phyloP scores from a whole-genome alignment of 257 asterid genomes.

The Fraxinus quadrangulata region DNA sequence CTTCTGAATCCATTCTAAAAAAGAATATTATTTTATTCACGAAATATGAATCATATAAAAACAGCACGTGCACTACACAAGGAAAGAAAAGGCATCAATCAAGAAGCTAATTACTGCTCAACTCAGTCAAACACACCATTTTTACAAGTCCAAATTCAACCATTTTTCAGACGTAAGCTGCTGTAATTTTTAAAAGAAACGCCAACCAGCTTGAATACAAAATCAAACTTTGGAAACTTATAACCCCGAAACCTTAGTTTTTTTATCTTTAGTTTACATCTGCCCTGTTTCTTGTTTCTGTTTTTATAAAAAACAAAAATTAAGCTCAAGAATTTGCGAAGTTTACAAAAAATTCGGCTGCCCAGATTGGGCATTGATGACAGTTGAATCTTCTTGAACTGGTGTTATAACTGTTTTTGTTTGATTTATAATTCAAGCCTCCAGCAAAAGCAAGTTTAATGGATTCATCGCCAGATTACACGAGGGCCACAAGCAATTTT shows the following conservation, averaged over 20 bases:
- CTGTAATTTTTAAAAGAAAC: not conserved
- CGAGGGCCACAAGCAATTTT: conserved; percentile 40
- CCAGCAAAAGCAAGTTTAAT: conserved; percentile 23
- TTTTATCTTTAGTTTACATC: not conserved
- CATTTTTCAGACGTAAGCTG: conserved; percentile 5
- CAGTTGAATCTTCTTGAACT: conserved; percentile 32
- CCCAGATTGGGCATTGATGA: conserved; percentile 26
- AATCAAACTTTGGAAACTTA: conserved; percentile 24
- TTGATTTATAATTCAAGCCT: conserved; percentile 11
- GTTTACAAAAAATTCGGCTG: too few relatives aligned
- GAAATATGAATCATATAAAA: too few relatives aligned
- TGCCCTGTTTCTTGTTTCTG: conserved; percentile 11
- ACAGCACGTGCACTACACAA: too few relatives aligned
- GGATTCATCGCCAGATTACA: conserved; percentile 59
- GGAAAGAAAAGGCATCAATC: too few relatives aligned
- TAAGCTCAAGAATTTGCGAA: too few relatives aligned
- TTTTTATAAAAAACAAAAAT: too few relatives aligned
- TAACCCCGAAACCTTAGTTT: not conserved
- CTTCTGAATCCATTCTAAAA: too few relatives aligned
- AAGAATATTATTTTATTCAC: too few relatives aligned
- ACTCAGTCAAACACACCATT: conserved; percentile 38
- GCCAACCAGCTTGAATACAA: conserved; percentile 21
- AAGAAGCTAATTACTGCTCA: not conserved
- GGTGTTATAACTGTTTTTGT: not conserved
- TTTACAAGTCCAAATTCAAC: conserved; percentile 37